Evolutionary conservation across 805 yeast genomes (phyloP).

Genomic region (Osmozyma mogii): DNA sequence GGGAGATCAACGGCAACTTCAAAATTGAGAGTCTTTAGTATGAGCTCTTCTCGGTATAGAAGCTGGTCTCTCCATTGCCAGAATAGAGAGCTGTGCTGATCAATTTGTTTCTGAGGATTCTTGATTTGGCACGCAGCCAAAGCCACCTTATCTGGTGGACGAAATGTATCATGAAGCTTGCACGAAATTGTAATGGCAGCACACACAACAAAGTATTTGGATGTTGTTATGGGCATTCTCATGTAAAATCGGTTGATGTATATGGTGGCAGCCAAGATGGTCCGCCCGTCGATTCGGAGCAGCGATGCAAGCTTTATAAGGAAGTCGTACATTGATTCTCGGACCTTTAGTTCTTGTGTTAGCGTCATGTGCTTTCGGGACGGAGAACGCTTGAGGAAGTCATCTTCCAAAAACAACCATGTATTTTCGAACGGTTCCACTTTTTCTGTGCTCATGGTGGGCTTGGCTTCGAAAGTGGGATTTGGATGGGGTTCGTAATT

Average conservation of each 20-base stretch:
- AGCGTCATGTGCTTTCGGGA: constrained; percentile 26
- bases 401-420: constrained; percentile 33
- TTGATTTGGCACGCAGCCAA: constrained; percentile 28
- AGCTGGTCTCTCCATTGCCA: constrained; percentile 41
- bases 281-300: constrained; percentile 31
- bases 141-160: constrained; percentile 38
- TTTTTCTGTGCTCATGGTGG: too few relatives aligned
- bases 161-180: constrained; percentile 33
- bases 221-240: constrained; percentile 34
- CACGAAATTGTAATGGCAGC: constrained; percentile 38
- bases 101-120: constrained; percentile 24
- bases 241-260: constrained; percentile 32
- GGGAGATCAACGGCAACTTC: constrained; percentile 34
- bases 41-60: constrained; percentile 34
- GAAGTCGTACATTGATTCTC: constrained; percentile 33
- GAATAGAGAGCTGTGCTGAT: constrained; percentile 32
- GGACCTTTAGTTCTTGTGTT: constrained; percentile 28
- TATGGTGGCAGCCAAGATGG: constrained; percentile 36
- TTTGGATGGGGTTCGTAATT: too few relatives aligned
- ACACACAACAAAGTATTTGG: constrained; percentile 37
- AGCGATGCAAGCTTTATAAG: constrained; percentile 27
- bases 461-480: too few relatives aligned
- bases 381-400: constrained; percentile 24
- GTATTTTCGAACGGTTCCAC: constrained; percentile 12
- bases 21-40: constrained; percentile 30